A percentile compares a stretch with the other conserved stretches of the same genome.
These are phyloP conservation scores for Gossypium arboreum DNA, from an alignment of 345 rosid genomes.

Conservation along the genomic window DNA sequence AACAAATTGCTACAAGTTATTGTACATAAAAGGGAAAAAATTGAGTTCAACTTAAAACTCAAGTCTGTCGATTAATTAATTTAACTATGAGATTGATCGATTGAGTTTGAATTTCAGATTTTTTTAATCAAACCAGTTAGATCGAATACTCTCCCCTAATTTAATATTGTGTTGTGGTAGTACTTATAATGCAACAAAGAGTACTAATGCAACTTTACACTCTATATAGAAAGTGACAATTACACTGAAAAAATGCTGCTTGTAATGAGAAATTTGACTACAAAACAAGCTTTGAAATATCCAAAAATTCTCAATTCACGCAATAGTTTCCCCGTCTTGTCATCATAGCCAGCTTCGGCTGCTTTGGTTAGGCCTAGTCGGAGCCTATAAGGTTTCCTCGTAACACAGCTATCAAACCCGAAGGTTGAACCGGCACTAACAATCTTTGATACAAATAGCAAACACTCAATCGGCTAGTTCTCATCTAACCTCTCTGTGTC, in stretches of 20 bases:
- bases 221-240: neutral
- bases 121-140: too few relatives aligned
- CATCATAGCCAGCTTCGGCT: neutral
- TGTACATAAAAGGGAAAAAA: too few relatives aligned
- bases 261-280: neutral
- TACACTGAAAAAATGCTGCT: constrained; percentile 9
- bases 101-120: too few relatives aligned
- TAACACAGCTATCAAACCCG: neutral
- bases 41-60: too few relatives aligned
- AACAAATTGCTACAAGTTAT: too few relatives aligned
- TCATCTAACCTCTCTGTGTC: constrained; percentile 41
- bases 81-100: too few relatives aligned
- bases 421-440: neutral
- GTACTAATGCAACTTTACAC: too few relatives aligned
- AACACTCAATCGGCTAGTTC: neutral
- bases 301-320: neutral
- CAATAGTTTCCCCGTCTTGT: neutral
- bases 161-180: too few relatives aligned
- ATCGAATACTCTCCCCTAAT: too few relatives aligned
- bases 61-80: too few relatives aligned
- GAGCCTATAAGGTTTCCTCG: neutral
- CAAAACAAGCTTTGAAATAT: constrained; percentile 12
- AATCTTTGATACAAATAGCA: neutral
- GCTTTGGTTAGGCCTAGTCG: neutral
- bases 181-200: too few relatives aligned